Evolutionary conservation across 768 basidiomycete genomes (phyloP).

Genomic region (Botryobasidium botryosum): DNA sequence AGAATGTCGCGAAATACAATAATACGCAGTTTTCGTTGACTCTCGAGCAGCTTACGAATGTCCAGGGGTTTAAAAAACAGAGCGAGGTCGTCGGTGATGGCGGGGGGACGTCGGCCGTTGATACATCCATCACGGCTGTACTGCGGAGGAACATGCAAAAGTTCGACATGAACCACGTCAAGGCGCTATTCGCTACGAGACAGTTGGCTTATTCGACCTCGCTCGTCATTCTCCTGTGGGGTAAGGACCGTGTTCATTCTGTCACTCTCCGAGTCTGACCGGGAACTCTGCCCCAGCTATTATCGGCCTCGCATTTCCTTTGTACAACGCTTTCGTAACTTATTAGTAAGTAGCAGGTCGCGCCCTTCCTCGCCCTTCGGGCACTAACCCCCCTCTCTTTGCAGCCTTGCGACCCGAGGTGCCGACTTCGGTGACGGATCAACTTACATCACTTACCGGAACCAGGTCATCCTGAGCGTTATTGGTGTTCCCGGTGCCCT

Average conservation of each 20-base stretch:
- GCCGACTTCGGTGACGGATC: constrained; percentile 2
- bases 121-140: constrained; percentile 24
- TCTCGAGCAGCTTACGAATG: too few species aligned
- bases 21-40: constrained; percentile 32
- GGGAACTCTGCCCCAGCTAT: constrained; percentile 8
- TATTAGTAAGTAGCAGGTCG: too few species aligned
- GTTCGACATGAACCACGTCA: constrained; percentile 33
- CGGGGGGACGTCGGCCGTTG: constrained; percentile 14
- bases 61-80: too few species aligned
- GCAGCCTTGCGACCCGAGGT: not conserved
- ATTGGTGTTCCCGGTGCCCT: constrained; percentile 58
- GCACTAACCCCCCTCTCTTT: too few species aligned
- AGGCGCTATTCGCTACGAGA: constrained; percentile 41
- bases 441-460: constrained; percentile 18
- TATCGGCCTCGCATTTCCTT: constrained; percentile 19
- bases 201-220: constrained; percentile 51
- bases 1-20: constrained; percentile 45
- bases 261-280: too few species aligned
- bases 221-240: constrained; percentile 39
- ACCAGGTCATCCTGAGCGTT: constrained; percentile 44
- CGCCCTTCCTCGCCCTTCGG: too few species aligned
- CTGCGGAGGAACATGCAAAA: constrained; percentile 25
- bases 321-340: constrained; percentile 19
- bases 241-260: too few species aligned
- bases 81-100: constrained; percentile 7